Evolutionary conservation across 345 rosid genomes (phyloP).

Genomic region (Eucalyptus globulus): DNA sequence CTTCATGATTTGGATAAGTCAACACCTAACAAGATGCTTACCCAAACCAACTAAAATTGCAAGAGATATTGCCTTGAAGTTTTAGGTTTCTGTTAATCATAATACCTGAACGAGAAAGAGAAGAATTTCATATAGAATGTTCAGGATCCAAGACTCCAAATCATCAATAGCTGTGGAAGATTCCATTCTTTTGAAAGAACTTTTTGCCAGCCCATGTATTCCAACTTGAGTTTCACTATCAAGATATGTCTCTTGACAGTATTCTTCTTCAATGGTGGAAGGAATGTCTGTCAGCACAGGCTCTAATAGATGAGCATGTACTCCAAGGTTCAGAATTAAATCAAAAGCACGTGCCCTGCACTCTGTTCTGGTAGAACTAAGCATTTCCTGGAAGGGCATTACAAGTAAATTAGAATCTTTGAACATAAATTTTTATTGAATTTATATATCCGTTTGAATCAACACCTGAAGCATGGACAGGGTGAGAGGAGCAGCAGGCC

Average conservation of each 20-base stretch:
- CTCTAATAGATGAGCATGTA: conserved; percentile 91
- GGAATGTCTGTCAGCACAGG: conserved; percentile 59
- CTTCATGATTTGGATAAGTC: not conserved
- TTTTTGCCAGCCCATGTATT: conserved; percentile 32
- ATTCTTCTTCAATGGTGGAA: conserved; percentile 79
- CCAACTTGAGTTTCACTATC: conserved; percentile 44
- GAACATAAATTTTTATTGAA: not conserved
- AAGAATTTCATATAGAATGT: conserved; percentile 80
- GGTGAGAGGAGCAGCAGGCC: conserved; percentile 95
- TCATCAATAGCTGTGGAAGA: conserved; percentile 56
- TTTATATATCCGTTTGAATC: conserved; percentile 1
- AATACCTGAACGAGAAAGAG: conserved; percentile 94
- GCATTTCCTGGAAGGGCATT: conserved; percentile 69
- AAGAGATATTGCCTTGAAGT: not conserved
- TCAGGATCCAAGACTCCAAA: conserved; percentile 89
- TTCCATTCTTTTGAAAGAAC: conserved; percentile 35
- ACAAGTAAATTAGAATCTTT: conserved; percentile 8
- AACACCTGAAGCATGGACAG: conserved; percentile 93
- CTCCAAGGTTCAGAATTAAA: conserved; percentile 92
- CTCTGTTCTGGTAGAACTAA: conserved; percentile 63
- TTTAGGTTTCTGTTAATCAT: not conserved
- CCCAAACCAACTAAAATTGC: not conserved
- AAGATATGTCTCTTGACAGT: conserved; percentile 55
- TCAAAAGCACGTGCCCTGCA: conserved; percentile 92
- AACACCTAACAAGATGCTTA: not conserved